Evolutionary conservation across 805 yeast genomes (phyloP).

Genomic region (Lachancea thermotolerans): DNA sequence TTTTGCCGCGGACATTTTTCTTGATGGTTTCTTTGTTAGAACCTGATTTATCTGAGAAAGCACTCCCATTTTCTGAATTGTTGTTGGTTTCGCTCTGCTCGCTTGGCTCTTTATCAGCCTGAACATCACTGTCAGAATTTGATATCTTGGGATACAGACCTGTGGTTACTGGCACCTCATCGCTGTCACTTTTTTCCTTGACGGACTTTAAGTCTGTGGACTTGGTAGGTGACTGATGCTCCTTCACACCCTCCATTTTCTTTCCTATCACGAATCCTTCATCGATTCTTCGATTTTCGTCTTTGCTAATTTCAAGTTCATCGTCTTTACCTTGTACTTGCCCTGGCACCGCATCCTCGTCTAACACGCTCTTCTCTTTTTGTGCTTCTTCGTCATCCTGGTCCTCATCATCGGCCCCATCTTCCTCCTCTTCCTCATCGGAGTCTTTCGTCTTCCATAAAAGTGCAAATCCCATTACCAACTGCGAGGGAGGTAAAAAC

Average conservation of each 20-base stretch:
- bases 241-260: no score
- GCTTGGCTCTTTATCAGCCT: no score
- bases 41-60: constrained; percentile 3
- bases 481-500: constrained; percentile 68
- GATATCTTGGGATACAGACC: no score
- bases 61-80: neutral
- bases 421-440: constrained; percentile 10
- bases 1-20: constrained; percentile 70
- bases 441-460: constrained; percentile 59
- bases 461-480: constrained; percentile 86
- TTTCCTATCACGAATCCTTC: no score
- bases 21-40: neutral
- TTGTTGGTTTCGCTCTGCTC: neutral
- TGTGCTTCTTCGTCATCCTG: neutral
- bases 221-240: no score
- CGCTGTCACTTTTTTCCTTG: no score
- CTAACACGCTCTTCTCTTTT: neutral
- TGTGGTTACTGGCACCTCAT: no score
- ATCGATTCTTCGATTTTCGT: no score
- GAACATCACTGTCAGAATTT: no score
- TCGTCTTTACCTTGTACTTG: constrained; percentile 5
- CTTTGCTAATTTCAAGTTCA: no score
- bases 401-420: constrained; percentile 4
- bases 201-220: no score
- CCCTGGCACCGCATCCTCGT: neutral